Evolutionary conservation across 2,329 filamentous ascomycete species (phyloP), one percentile per base, ranked within the genome.

Genomic region (Scedosporium dehoogii): DNA sequence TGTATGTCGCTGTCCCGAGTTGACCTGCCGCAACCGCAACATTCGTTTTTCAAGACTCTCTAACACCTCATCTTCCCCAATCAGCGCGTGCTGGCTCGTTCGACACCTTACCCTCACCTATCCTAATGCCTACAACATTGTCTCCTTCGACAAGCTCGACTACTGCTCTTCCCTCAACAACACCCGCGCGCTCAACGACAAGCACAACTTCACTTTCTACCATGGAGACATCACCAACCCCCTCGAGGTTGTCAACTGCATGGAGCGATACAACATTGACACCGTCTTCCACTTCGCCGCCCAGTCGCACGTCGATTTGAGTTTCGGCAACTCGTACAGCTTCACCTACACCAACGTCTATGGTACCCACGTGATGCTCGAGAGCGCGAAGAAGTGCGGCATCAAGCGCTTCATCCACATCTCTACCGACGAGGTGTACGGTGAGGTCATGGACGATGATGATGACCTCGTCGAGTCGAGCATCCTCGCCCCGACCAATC

Each of bases 361-460:
- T 66, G 90, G 90, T 55, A 93, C 90, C n/a, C 89, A 93, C 72
- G 88, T 91, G 44, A 80, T 93, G 63, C 78, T 93, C 7, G 90
- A 94, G 74, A 87, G 87, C 69, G 86, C 88, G 59, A 88, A 88
- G 72, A 87, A 88, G 71, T 81, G 88, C 59, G 82, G 82, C 41
- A 81, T 93, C 70, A 84, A 81, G 67, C 81, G 87, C 58, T 93
- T 93, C 73, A 87, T 93, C 69, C 90, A 93, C 73, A 85, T 93
- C 65, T 91, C 88, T 9, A 93, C 90, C 1, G 90, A 94, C 71
- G 90, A 93, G 76, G 90, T 93, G 1, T 93, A 93, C 68, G 90
- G 90, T 51, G 90, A 93, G 72, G 88, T 91, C 64, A 84, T 84
- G 64, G 84, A 87, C 60, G 87, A 85, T 42, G 86, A 86, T 3